Evolutionary conservation across 192 early-diverging fungal genomes (phyloP).

Genomic region (Geranomyces michiganensis): DNA sequence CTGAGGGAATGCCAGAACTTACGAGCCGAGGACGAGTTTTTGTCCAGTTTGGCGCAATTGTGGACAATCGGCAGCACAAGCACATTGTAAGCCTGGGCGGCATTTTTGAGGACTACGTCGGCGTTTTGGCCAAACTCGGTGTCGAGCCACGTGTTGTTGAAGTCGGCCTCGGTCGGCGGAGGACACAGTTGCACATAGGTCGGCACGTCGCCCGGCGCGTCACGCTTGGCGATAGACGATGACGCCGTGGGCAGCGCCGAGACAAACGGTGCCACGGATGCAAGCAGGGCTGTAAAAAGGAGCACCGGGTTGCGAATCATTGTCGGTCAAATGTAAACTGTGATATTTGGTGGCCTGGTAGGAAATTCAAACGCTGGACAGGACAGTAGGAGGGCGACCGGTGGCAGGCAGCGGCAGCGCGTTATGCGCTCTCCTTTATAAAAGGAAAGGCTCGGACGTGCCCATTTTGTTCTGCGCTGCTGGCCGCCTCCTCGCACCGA

Average conservation of each 20-base stretch:
- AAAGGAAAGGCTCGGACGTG: no score
- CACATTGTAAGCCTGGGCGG: slow-evolving; percentile 18
- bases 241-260: not conserved
- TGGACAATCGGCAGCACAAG: slow-evolving; percentile 12
- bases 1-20: no score
- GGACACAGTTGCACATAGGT: not conserved
- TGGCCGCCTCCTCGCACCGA: no score
- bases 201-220: not conserved
- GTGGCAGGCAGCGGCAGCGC: no score
- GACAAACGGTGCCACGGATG: not conserved
- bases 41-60: not conserved
- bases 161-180: slow-evolving; percentile 8
- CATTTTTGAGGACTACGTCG: slow-evolving; percentile 13
- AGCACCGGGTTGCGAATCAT: not conserved
- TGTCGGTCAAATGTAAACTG: not conserved
- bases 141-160: slow-evolving; percentile 16
- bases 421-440: no score
- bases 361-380: no score
- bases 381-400: no score
- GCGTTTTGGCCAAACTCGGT: slow-evolving; percentile 7
- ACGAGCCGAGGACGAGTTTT: not conserved
- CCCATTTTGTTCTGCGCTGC: no score
- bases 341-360: no score
- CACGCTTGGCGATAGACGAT: not conserved
- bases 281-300: not conserved